Evolutionary conservation across 2,329 filamentous ascomycete genomes (phyloP).

Genomic region (Botrytis cinerea): DNA sequence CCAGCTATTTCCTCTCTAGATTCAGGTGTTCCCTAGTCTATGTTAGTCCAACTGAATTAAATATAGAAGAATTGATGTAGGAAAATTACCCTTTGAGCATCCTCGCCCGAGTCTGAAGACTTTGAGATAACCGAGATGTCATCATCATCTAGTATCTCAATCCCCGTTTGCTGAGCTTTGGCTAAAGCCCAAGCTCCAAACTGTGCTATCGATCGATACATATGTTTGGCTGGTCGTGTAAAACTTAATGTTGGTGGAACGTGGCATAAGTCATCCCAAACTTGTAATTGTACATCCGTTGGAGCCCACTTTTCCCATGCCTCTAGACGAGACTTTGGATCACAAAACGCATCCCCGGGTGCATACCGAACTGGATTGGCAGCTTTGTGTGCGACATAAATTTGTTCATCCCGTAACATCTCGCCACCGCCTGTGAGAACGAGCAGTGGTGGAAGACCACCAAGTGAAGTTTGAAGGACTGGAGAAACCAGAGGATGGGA

Average conservation of each 20-base stretch:
- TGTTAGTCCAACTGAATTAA: slow-evolving; percentile 14
- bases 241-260: slow-evolving; percentile 92
- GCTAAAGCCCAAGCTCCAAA: slow-evolving; percentile 92
- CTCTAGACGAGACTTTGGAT: slow-evolving; percentile 53
- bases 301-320: slow-evolving; percentile 63
- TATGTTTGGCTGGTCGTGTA: slow-evolving; percentile 91
- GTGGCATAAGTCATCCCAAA: slow-evolving; percentile 95
- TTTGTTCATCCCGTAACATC: slow-evolving; percentile 87
- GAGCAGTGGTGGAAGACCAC: slow-evolving; percentile 83
- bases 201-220: slow-evolving; percentile 90
- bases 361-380: slow-evolving; percentile 79
- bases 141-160: slow-evolving; percentile 81
- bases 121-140: slow-evolving; percentile 71
- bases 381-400: slow-evolving; percentile 92
- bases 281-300: slow-evolving; percentile 89
- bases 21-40: slow-evolving; percentile 20
- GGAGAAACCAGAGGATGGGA: slow-evolving; percentile 89
- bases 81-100: slow-evolving; percentile 38
- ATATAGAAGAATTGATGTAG: slow-evolving; percentile 5
- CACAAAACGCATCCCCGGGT: slow-evolving; percentile 63
- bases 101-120: slow-evolving; percentile 48
- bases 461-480: slow-evolving; percentile 81
- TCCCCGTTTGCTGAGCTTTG: slow-evolving; percentile 73
- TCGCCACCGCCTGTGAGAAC: slow-evolving; percentile 89
- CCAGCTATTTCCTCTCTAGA: not conserved